Evolutionary conservation across 148 eudicot genomes (phyloP).

Genomic region (Cornus controversa): DNA sequence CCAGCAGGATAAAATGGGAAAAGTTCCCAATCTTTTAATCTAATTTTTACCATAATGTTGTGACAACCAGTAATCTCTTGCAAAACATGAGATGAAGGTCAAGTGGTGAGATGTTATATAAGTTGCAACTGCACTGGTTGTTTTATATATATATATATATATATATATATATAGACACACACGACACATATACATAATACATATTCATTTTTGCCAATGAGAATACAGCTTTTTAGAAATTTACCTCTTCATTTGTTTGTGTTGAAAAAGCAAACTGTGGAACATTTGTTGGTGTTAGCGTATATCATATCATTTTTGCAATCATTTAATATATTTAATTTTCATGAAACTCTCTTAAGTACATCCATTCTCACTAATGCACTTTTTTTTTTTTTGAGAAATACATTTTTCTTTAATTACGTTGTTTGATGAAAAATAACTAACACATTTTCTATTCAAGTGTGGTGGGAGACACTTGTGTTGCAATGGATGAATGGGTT

Average conservation of each 20-base stretch:
- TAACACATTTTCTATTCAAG: constrained; percentile 28
- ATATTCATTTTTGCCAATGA: background rate
- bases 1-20: background rate
- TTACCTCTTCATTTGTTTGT: background rate
- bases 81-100: background rate
- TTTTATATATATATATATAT: background rate
- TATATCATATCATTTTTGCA: background rate
- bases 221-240: background rate
- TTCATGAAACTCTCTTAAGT: background rate
- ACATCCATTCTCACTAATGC: background rate
- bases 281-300: background rate
- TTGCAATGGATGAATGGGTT: constrained; percentile 90
- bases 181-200: no score
- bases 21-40: background rate
- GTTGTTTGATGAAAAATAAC: no score
- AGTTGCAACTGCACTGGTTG: background rate
- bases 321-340: background rate
- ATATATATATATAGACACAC: no score
- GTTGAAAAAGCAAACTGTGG: background rate
- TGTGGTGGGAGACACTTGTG: constrained; percentile 84
- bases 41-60: background rate
- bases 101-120: background rate
- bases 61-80: background rate
- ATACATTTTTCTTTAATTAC: constrained; percentile 4
- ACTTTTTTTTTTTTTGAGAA: background rate